These are phyloP conservation scores for Stygiomarasmius scandens DNA, from an alignment of 1,284 basidiomycete genomes.

Conservation along the genomic window DNA sequence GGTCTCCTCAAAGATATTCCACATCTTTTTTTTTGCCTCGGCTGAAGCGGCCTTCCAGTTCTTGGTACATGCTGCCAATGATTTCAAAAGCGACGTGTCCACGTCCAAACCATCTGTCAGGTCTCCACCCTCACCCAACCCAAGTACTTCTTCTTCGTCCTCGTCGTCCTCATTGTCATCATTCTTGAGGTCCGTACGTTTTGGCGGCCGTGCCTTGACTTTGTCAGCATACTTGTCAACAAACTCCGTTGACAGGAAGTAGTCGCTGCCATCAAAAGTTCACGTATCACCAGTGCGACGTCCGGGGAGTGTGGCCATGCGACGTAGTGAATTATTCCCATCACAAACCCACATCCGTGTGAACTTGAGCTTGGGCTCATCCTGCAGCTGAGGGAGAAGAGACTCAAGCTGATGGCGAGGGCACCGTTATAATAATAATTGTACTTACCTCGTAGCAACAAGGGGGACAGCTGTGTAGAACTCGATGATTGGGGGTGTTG, in stretches of 20 bases:
- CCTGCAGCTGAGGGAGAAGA: not conserved
- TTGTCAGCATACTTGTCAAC: not conserved
- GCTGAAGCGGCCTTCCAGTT: not conserved
- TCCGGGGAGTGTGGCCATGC: too few species aligned
- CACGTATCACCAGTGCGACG: too few species aligned
- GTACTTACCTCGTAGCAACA: slow-evolving; percentile 4
- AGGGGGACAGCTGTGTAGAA: slow-evolving; percentile 8
- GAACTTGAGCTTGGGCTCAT: not conserved
- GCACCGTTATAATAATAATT: not conserved
- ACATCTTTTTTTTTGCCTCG: too few species aligned
- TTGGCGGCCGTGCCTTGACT: not conserved
- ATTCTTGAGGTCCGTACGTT: not conserved
- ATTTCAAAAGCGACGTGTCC: too few species aligned
- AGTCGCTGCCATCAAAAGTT: not conserved
- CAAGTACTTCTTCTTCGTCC: not conserved
- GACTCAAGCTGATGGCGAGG: not conserved
- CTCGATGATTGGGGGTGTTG: not conserved
- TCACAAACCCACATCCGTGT: too few species aligned
- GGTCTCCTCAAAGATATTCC: too few species aligned
- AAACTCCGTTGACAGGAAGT: not conserved
- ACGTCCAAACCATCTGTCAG: not conserved
- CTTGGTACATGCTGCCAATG: not conserved
- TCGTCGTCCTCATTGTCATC: not conserved
- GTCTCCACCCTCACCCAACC: too few species aligned
- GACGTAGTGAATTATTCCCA: too few species aligned